These are phyloP conservation scores for Pseudogymnoascus sp. DNA, from an alignment of 2,329 filamentous ascomycete species.

Conservation along the genomic window DNA sequence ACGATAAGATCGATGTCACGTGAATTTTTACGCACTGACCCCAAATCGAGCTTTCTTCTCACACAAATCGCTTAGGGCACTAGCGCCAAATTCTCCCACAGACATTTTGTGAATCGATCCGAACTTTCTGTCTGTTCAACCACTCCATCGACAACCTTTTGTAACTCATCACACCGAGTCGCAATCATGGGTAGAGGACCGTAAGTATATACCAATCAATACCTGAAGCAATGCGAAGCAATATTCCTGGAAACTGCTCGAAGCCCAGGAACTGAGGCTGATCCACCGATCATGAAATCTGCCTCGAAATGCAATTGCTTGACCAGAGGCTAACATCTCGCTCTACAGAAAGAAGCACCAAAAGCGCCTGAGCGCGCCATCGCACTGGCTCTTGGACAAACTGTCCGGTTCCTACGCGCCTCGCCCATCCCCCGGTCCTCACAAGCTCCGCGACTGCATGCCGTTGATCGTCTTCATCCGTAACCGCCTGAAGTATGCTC, in stretches of 20 bases:
- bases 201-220: constrained; percentile 20
- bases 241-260: background rate
- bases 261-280: background rate
- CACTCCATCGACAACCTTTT: constrained; percentile 16
- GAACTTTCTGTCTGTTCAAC: constrained; percentile 8
- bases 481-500: constrained; percentile 96
- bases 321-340: constrained; percentile 16
- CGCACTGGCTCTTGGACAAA: constrained; percentile 99
- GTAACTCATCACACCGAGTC: constrained; percentile 21
- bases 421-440: constrained; percentile 73
- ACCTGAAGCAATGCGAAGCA: background rate
- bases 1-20: background rate
- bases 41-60: background rate
- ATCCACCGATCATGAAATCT: background rate
- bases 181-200: constrained; percentile 44
- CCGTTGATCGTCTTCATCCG: constrained; percentile 98
- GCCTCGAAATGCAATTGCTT: background rate
- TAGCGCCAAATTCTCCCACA: constrained; percentile 7
- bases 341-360: constrained; percentile 88
- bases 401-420: constrained; percentile 83
- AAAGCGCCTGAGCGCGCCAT: constrained; percentile 98
- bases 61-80: constrained; percentile 6
- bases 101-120: constrained; percentile 5
- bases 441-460: constrained; percentile 99
- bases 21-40: background rate